Conservation (phyloP, 495 filamentous ascomycete species). For the Xylaria flabelliformis region DNA sequence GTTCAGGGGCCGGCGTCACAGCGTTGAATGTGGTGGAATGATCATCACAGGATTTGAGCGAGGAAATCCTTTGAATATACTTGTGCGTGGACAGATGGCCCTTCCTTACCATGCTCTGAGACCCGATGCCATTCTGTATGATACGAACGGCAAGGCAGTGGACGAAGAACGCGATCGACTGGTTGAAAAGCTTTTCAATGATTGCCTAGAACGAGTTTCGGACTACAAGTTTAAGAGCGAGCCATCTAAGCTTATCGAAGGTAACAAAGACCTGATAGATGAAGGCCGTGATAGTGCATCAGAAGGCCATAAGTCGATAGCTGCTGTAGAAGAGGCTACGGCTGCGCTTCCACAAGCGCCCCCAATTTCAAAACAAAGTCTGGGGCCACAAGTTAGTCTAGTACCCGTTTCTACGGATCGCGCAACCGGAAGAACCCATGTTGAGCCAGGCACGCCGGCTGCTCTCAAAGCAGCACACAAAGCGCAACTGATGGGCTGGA, state of each 20-base stretch:
- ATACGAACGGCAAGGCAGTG: conserved; percentile 81
- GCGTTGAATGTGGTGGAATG: conserved; percentile 95
- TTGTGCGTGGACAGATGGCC: conserved; percentile 89
- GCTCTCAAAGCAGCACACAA: conserved; percentile 70
- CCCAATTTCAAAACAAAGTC: conserved; percentile 55
- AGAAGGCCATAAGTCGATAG: conserved; percentile 73
- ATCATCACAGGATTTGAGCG: conserved; percentile 97
- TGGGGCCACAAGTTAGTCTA: conserved; percentile 56
- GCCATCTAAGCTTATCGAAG: conserved; percentile 74
- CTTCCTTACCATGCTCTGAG: conserved; percentile 83
- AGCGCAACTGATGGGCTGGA: conserved; percentile 82
- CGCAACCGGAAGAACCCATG: conserved; percentile 64
- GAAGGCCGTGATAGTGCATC: conserved; percentile 76
- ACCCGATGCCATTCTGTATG: conserved; percentile 88
- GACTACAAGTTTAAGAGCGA: conserved; percentile 80
- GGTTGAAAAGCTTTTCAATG: conserved; percentile 90
- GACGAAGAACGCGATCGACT: conserved; percentile 79
- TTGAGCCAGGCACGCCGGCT: conserved; percentile 61
- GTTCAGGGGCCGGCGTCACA: conserved; percentile 68
- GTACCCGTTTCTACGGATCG: conserved; percentile 66
- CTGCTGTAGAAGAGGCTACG: conserved; percentile 68
- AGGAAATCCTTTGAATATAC: conserved; percentile 89
- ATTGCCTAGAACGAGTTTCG: conserved; percentile 88
- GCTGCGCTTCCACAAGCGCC: conserved; percentile 55
- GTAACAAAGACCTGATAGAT: conserved; percentile 83